These are phyloP conservation scores for Phytophthora constricta DNA, from an alignment of 352 stramenopile species.

Conservation along the genomic window DNA sequence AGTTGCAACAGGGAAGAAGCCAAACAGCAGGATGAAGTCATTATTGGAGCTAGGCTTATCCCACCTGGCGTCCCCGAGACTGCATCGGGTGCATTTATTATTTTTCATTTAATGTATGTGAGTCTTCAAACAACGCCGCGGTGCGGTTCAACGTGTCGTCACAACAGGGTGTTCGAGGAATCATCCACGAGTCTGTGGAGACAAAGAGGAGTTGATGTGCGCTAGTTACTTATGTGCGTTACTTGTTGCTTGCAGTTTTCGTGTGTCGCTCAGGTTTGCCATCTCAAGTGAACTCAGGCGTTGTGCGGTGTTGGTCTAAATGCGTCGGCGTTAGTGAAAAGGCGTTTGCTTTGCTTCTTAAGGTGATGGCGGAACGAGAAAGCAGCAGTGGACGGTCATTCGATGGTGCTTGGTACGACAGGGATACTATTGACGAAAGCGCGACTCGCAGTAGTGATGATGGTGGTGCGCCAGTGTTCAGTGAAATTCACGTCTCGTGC, in stretches of 20 bases:
- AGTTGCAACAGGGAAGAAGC: slow-evolving; percentile 30
- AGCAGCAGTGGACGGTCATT: slow-evolving; percentile 1
- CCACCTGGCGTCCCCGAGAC: slow-evolving; percentile 15
- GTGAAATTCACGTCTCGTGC: slow-evolving; percentile 67
- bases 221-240: no score
- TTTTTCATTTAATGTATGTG: slow-evolving; percentile 40
- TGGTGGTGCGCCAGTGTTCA: slow-evolving; percentile 26
- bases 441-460: neutral
- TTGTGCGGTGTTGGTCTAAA: slow-evolving; percentile 11
- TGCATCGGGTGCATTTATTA: slow-evolving; percentile 37
- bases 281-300: neutral
- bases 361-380: slow-evolving; percentile 8
- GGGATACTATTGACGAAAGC: neutral
- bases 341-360: neutral
- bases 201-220: no score
- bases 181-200: no score
- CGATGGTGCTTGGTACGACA: neutral
- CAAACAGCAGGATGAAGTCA: slow-evolving; percentile 30
- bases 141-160: slow-evolving; percentile 17
- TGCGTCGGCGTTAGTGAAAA: slow-evolving; percentile 12
- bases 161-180: no score
- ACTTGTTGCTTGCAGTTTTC: no score
- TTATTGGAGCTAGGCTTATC: slow-evolving; percentile 42
- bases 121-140: neutral
- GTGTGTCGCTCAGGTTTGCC: no score